A percentile compares a stretch with the other conserved stretches of the same genome.
These are phyloP conservation scores for Millerago galiae DNA, from an alignment of 805 yeast species.

Conservation along the genomic window DNA sequence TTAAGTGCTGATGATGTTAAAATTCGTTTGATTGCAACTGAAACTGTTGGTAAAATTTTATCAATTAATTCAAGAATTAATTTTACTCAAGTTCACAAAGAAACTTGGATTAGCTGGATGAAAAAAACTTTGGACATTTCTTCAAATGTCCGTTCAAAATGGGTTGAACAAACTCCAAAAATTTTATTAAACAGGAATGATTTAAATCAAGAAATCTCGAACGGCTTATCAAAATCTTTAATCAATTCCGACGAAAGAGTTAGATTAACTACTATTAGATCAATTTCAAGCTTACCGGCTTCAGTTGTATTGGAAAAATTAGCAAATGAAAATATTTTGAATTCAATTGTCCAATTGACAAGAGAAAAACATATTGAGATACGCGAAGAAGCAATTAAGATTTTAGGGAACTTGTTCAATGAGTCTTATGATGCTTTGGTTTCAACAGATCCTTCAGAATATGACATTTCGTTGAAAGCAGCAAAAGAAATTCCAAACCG, in stretches of 20 bases:
- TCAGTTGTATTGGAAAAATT: conserved; percentile 41
- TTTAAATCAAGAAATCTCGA: conserved; percentile 42
- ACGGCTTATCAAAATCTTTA: conserved; percentile 60
- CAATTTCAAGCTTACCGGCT: conserved; percentile 42
- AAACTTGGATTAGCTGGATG: conserved; percentile 66
- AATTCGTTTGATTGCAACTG: conserved; percentile 63
- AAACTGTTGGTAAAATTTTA: conserved; percentile 63
- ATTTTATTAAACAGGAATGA: conserved; percentile 42
- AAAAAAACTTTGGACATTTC: conserved; percentile 68
- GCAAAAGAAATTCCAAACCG: conserved; percentile 52
- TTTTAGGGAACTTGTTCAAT: conserved; percentile 52
- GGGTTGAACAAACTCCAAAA: conserved; percentile 56
- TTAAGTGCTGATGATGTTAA: conserved; percentile 61
- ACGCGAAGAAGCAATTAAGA: conserved; percentile 49
- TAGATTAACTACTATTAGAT: conserved; percentile 51
- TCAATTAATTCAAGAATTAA: conserved; percentile 43
- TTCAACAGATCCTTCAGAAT: conserved; percentile 11
- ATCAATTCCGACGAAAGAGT: conserved; percentile 73
- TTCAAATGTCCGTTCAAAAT: conserved; percentile 54
- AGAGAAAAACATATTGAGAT: conserved; percentile 67
- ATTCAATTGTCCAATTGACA: conserved; percentile 52
- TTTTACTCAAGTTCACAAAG: conserved; percentile 50
- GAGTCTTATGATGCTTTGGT: conserved; percentile 29
- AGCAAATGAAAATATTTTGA: conserved; percentile 40
- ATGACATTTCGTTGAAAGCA: conserved; percentile 18